Evolutionary conservation across 257 asterid species (phyloP), one percentile per base, ranked within the genome.

Genomic region (Solanum megistacrolobum): DNA sequence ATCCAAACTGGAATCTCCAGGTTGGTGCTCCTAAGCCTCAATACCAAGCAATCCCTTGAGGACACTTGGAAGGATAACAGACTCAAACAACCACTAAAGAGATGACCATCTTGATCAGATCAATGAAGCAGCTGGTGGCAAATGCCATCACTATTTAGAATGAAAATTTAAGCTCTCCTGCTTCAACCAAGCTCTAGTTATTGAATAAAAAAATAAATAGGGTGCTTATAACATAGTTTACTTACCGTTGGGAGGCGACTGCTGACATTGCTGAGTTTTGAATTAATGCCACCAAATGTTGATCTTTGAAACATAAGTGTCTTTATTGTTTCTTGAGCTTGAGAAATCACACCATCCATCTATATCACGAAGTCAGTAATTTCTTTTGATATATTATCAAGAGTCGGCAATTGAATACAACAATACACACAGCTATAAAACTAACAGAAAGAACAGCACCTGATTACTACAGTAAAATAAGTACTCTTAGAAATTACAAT

Each of bases 231-330:
- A 29, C 43, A 16, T 18, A 82, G 69, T 48, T 85, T 89, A 83
- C 96, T 89, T 92, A 97, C 99, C 66, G 94, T 94, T 14, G 99
- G 99, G 89, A 97, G 98, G 88, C 98, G 98, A 92, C 97, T 97
- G 95, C 98, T 91, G 91, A 97, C 94, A 88, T 95, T 97, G 90
- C 98, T 94, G 88, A 97, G 97, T 92, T 97, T 97, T 39, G 94
- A 92, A 87, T 94, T 93, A 89, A 97, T 95, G 88, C 97, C 98
- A 71, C 98, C 98, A 87, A 97, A 97, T 35, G 98, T 96, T 36
- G 98, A 96, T 29, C 99, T 95, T 88, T 97, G 99, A 90, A 94
- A 95, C 87, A 94, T 89, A 62, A 97, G 96, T 73, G 99, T 87
- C 90, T 93, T 95, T 66, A 97, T 91, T 82, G 98, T 95, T 94